Conservation (phyloP, 306 rosid species). For the Cicer bijugum region DNA sequence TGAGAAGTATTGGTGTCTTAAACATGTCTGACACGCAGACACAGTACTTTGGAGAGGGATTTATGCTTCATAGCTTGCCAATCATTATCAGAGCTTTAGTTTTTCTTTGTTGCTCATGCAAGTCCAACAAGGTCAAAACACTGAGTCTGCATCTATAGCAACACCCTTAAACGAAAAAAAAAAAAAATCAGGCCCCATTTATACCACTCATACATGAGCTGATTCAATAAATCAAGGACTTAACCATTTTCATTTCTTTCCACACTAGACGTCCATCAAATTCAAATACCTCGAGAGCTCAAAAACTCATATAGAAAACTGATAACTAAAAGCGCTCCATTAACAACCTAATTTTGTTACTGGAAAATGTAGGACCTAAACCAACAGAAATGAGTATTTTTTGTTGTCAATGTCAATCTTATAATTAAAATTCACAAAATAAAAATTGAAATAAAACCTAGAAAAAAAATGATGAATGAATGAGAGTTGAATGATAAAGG, state of each 20-base stretch:
- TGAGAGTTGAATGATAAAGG: background rate
- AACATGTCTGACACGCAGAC: background rate
- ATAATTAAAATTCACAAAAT: slow-evolving; percentile 6
- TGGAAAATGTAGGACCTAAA: slow-evolving; percentile 33
- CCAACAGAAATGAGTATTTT: background rate
- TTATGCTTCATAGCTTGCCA: background rate
- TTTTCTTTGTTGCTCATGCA: background rate
- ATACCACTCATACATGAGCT: background rate
- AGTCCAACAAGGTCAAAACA: background rate
- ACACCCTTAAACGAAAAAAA: background rate
- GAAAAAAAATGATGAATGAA: background rate
- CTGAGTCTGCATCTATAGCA: background rate
- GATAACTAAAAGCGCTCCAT: slow-evolving; percentile 7
- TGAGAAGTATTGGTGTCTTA: too few relatives aligned
- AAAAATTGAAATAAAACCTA: background rate
- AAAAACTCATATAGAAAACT: background rate
- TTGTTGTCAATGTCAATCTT: background rate
- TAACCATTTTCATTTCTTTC: slow-evolving; percentile 6
- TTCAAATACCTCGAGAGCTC: slow-evolving; percentile 15
- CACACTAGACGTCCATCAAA: background rate
- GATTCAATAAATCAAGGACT: slow-evolving; percentile 27
- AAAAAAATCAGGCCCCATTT: background rate
- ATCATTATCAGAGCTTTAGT: background rate
- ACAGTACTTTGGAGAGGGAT: background rate
- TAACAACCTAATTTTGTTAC: background rate